Conservation (phyloP, 2,329 filamentous ascomycete species). For the Aureobasidium pullulans region DNA sequence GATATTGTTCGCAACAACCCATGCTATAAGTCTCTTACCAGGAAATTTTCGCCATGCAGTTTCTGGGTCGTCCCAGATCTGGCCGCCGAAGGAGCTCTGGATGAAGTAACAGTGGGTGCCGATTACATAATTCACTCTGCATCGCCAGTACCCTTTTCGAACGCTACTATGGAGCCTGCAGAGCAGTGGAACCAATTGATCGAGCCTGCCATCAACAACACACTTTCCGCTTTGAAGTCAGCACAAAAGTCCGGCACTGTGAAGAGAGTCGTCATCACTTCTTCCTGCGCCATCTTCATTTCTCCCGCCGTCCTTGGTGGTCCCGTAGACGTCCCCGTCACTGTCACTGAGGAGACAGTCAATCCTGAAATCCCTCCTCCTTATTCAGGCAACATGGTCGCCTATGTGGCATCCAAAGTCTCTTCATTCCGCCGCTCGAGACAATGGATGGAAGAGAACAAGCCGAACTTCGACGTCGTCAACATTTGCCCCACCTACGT, state of each 20-base stretch:
- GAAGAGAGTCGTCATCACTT: slow-evolving; percentile 38
- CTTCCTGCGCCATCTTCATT: slow-evolving; percentile 19
- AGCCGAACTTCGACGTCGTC: slow-evolving; percentile 25
- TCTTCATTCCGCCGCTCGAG: slow-evolving; percentile 20
- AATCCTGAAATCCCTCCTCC: slow-evolving; percentile 17
- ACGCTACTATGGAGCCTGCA: neutral
- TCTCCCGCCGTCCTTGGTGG: slow-evolving; percentile 11
- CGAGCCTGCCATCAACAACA: slow-evolving; percentile 29
- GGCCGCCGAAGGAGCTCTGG: slow-evolving; percentile 25
- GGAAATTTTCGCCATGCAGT: slow-evolving; percentile 21
- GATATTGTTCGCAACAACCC: slow-evolving; percentile 23
- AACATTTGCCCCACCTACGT: slow-evolving; percentile 25
- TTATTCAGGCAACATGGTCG: slow-evolving; percentile 17
- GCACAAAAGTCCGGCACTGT: slow-evolving; percentile 29
- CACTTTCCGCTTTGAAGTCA: slow-evolving; percentile 31
- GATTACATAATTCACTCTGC: slow-evolving; percentile 25
- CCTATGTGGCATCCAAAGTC: slow-evolving; percentile 25
- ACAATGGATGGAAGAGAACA: slow-evolving; percentile 20
- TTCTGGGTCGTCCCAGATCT: slow-evolving; percentile 30
- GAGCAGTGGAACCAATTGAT: slow-evolving; percentile 14
- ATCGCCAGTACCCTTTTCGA: slow-evolving; percentile 18
- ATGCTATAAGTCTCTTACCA: slow-evolving; percentile 21
- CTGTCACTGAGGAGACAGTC: slow-evolving; percentile 15
- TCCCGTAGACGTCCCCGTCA: slow-evolving; percentile 7
- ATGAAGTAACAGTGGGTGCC: slow-evolving; percentile 26